phyloP scores from a whole-genome alignment of 306 rosid species.

The Macrotyloma uniflorum region DNA sequence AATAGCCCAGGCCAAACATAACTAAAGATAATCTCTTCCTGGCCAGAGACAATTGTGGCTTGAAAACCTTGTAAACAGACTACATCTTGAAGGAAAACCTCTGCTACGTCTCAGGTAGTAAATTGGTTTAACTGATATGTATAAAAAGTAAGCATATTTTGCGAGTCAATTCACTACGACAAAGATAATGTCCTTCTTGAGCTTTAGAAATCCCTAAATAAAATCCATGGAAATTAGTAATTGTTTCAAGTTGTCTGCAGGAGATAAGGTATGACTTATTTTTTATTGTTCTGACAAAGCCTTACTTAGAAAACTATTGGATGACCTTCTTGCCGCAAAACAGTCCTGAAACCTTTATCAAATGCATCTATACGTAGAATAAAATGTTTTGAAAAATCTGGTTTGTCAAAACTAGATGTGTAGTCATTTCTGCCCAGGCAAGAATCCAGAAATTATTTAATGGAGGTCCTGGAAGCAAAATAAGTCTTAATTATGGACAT shows the following conservation, averaged over 20 bases:
- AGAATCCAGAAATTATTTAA: neutral
- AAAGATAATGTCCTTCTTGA: neutral
- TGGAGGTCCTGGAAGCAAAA: neutral
- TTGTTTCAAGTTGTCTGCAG: neutral
- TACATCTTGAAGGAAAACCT: neutral
- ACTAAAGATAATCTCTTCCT: neutral
- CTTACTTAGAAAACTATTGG: neutral
- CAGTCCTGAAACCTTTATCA: neutral
- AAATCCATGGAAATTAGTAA: neutral
- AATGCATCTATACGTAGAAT: neutral
- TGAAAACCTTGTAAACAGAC: neutral
- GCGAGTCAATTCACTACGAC: neutral
- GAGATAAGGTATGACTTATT: neutral
- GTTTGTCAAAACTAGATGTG: neutral
- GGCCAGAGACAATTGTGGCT: neutral
- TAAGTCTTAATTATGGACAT: neutral
- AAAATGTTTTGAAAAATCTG: neutral
- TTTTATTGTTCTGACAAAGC: neutral
- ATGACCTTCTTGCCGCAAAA: neutral
- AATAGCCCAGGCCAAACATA: neutral
- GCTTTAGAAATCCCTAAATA: neutral
- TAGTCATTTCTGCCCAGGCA: neutral
- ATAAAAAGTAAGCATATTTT: neutral
- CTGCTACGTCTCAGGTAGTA: neutral
- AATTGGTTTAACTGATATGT: neutral